phyloP scores from a whole-genome alignment of 2,329 filamentous ascomycete genomes.

The Chlorencoelia australis region DNA sequence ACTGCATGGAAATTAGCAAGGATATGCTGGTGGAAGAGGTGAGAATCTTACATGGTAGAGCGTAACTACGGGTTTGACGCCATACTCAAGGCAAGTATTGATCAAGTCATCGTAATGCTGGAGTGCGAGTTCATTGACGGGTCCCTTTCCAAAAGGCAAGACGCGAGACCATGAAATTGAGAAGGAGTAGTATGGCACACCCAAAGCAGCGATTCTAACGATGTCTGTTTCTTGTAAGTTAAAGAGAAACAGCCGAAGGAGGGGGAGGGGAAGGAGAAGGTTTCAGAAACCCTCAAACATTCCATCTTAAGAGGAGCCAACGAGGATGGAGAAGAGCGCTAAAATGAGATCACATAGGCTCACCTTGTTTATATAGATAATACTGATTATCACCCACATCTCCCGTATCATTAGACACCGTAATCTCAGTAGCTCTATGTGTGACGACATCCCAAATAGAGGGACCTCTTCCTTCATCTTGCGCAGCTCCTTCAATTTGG shows the following conservation, averaged over 20 bases:
- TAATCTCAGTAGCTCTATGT: conserved; percentile 13
- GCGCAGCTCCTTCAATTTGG: conserved; percentile 37
- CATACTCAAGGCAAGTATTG: conserved; percentile 38
- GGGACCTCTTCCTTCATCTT: conserved; percentile 34
- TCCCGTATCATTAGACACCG: conserved; percentile 33
- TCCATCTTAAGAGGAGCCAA: too few relatives aligned
- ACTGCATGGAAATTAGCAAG: too few relatives aligned
- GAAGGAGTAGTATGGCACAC: conserved; percentile 41
- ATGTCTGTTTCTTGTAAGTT: conserved; percentile 32
- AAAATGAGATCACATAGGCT: too few relatives aligned
- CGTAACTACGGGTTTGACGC: conserved; percentile 38
- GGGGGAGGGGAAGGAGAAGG: too few relatives aligned
- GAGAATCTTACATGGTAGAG: conserved; percentile 31
- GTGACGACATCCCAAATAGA: conserved; percentile 32
- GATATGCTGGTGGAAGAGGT: not conserved
- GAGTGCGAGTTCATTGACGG: conserved; percentile 40
- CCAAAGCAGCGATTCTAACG: conserved; percentile 40
- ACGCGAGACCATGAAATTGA: conserved; percentile 43
- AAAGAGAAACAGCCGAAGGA: too few relatives aligned
- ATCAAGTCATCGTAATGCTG: conserved; percentile 45
- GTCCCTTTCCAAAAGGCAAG: conserved; percentile 39
- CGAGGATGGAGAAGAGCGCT: too few relatives aligned
- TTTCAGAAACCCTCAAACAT: too few relatives aligned
- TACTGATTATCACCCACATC: conserved; percentile 31
- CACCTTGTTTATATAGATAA: conserved; percentile 45